phyloP scores from a whole-genome alignment of 1,284 basidiomycete genomes.

The Naganishia liquefaciens region DNA sequence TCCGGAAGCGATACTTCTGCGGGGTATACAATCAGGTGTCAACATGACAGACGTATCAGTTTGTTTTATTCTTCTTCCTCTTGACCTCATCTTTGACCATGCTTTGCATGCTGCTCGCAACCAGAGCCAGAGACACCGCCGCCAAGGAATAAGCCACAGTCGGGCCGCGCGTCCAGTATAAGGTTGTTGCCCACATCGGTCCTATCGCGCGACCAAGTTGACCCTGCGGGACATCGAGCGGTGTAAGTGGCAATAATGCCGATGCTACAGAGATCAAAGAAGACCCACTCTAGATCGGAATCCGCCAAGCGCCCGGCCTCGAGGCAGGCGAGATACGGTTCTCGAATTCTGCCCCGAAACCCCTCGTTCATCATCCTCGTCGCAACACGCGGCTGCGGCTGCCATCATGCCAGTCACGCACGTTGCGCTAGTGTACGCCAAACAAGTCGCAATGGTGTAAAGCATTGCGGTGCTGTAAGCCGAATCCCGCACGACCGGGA shows the following conservation, averaged over 20 bases:
- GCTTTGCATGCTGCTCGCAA: slow-evolving; percentile 27
- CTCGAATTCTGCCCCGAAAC: slow-evolving; percentile 48
- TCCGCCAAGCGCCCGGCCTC: slow-evolving; percentile 74
- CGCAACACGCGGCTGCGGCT: slow-evolving; percentile 80
- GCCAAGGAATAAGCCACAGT: slow-evolving; percentile 69
- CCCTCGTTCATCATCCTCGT: slow-evolving; percentile 62
- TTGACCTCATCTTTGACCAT: slow-evolving; percentile 32
- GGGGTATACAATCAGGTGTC: too few relatives aligned
- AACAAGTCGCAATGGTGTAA: slow-evolving; percentile 71
- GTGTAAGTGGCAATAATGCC: background rate
- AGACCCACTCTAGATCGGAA: slow-evolving; percentile 65
- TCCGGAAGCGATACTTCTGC: too few relatives aligned
- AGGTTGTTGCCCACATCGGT: slow-evolving; percentile 71
- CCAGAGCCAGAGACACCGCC: slow-evolving; percentile 56
- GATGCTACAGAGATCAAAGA: background rate
- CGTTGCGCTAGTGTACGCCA: slow-evolving; percentile 87
- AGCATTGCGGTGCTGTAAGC: slow-evolving; percentile 56
- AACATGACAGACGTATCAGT: background rate
- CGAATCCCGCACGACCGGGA: slow-evolving; percentile 55
- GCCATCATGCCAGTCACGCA: slow-evolving; percentile 87
- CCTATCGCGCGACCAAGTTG: slow-evolving; percentile 87
- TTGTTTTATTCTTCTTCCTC: slow-evolving; percentile 13
- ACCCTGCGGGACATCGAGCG: slow-evolving; percentile 53
- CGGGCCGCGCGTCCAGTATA: slow-evolving; percentile 67
- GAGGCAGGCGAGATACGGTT: slow-evolving; percentile 23